These are phyloP conservation scores for Apiotrichum mycotoxinovorans DNA, from an alignment of 1,284 basidiomycete genomes.

Conservation along the genomic window DNA sequence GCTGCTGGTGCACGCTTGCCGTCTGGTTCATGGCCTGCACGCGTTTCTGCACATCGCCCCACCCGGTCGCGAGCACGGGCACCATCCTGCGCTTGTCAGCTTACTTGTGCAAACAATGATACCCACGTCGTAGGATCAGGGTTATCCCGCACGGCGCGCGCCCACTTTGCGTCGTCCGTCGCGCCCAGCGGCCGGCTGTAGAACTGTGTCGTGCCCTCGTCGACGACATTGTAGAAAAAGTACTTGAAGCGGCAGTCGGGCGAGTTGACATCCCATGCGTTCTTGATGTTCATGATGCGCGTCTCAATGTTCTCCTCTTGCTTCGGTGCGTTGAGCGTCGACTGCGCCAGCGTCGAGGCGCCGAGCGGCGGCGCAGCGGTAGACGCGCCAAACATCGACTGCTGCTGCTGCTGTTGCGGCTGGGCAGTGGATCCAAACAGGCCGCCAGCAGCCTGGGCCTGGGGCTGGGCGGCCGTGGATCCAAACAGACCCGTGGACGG, in stretches of 20 bases:
- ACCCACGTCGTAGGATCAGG: constrained; percentile 71
- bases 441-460: background rate
- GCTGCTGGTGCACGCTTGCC: constrained; percentile 66
- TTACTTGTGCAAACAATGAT: constrained; percentile 28
- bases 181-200: constrained; percentile 73
- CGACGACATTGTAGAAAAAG: constrained; percentile 85
- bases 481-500: constrained; percentile 48
- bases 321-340: constrained; percentile 12
- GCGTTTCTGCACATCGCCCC: constrained; percentile 74
- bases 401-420: constrained; percentile 45
- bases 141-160: constrained; percentile 73
- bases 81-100: constrained; percentile 60
- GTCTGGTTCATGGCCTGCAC: constrained; percentile 72
- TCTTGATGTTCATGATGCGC: constrained; percentile 63
- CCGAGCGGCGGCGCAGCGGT: constrained; percentile 2
- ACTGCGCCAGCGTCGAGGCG: background rate
- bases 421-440: constrained; percentile 11
- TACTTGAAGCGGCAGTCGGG: constrained; percentile 76
- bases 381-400: constrained; percentile 12
- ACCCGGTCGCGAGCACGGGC: constrained; percentile 75
- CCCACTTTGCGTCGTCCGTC: constrained; percentile 71
- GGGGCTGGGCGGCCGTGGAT: constrained; percentile 19
- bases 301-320: constrained; percentile 55
- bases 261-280: constrained; percentile 68
- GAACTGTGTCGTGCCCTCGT: constrained; percentile 63